phyloP scores from a whole-genome alignment of 179 eudicot genomes.

The Heliamphora pulchella region DNA sequence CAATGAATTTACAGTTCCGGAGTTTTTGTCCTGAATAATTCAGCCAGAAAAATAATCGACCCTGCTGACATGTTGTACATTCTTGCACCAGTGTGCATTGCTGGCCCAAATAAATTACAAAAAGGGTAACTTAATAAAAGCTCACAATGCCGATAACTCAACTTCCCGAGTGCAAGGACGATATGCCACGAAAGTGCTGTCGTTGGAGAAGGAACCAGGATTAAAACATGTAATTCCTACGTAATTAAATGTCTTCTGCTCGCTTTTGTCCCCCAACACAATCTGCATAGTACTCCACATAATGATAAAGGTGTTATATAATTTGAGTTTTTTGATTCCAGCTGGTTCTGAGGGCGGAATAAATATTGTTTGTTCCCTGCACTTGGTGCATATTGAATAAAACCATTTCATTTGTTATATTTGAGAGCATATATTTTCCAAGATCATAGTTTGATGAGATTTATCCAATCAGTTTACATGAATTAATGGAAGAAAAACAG shows the following conservation, averaged over 20 bases:
- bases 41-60: not conserved
- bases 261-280: conserved; percentile 79
- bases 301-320: not conserved
- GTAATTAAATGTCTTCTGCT: conserved; percentile 74
- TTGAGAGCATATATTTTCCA: not conserved
- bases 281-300: conserved; percentile 43
- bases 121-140: not conserved
- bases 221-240: conserved; percentile 83
- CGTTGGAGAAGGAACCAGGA: conserved; percentile 88
- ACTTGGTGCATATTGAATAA: not conserved
- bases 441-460: not conserved
- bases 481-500: not conserved
- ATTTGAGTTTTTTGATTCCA: not conserved
- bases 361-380: not conserved
- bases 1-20: not conserved
- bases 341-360: not conserved
- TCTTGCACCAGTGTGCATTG: not conserved
- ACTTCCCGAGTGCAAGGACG: conserved; percentile 81
- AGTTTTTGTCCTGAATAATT: not conserved
- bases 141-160: conserved; percentile 56
- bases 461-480: not conserved
- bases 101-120: conserved; percentile 5
- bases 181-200: conserved; percentile 75
- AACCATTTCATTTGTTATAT: not conserved
- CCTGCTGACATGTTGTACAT: not conserved